Evolutionary conservation across 2,329 filamentous ascomycete species (phyloP).

Genomic region (Aspergillus chevalieri): DNA sequence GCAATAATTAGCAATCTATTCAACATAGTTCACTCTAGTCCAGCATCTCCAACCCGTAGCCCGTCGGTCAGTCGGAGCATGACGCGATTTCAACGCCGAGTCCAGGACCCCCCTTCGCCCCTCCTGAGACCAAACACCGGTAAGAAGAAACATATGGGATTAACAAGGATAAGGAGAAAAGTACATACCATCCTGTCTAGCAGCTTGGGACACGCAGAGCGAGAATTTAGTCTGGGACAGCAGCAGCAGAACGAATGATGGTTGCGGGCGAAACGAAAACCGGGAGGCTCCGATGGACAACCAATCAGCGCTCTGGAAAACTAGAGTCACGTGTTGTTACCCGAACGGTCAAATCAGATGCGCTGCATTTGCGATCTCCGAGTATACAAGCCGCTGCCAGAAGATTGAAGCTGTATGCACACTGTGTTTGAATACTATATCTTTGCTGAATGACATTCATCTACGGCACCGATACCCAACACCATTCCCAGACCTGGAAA

Average conservation of each 20-base stretch:
- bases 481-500: neutral
- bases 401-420: neutral
- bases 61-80: neutral
- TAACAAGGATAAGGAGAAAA: neutral
- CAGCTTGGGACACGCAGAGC: slow-evolving; percentile 17
- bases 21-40: neutral
- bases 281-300: slow-evolving; percentile 24
- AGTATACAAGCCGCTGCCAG: neutral
- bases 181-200: slow-evolving; percentile 27
- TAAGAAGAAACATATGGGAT: neutral
- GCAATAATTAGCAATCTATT: slow-evolving; percentile 15
- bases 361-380: slow-evolving; percentile 7
- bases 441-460: neutral
- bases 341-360: slow-evolving; percentile 11
- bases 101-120: neutral
- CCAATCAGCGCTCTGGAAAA: slow-evolving; percentile 23
- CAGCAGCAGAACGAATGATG: slow-evolving; percentile 16
- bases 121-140: neutral
- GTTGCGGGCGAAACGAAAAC: slow-evolving; percentile 24
- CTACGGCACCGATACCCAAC: neutral
- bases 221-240: slow-evolving; percentile 16
- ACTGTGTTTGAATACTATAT: neutral
- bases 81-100: neutral
- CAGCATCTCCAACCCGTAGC: slow-evolving; percentile 1
- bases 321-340: slow-evolving; percentile 13